Conservation (phyloP, 495 filamentous ascomycete species). For the Corynascus novoguineensis region DNA sequence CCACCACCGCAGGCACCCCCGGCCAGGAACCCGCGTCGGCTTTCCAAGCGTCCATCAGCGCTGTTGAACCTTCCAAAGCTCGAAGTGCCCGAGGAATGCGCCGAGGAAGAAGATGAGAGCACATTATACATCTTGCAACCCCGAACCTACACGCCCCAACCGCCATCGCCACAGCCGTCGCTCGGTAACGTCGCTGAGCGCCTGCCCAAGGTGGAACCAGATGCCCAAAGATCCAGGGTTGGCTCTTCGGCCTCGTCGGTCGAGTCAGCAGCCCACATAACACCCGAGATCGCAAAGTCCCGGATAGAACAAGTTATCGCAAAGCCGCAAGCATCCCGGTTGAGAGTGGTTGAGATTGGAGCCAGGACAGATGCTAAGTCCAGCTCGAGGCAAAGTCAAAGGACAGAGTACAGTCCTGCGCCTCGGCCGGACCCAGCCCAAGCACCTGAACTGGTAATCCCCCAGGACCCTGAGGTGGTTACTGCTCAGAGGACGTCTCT, state of each 20-base stretch:
- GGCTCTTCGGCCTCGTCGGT: conserved; percentile 9
- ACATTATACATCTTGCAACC: conserved; percentile 47
- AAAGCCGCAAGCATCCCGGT: conserved; percentile 12
- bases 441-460: conserved; percentile 16
- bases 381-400: conserved; percentile 1
- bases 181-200: conserved; percentile 24
- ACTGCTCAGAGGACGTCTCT: conserved; percentile 39
- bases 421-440: conserved; percentile 16
- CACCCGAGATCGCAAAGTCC: conserved; percentile 8
- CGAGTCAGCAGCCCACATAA: conserved; percentile 9
- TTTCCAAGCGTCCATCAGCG: conserved; percentile 23
- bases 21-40: conserved; percentile 28
- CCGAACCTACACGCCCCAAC: conserved; percentile 49
- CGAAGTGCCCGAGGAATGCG: conserved; percentile 12
- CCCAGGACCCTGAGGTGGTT: conserved; percentile 22
- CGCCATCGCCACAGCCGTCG: conserved; percentile 44
- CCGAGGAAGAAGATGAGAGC: conserved; percentile 24
- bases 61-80: conserved; percentile 13
- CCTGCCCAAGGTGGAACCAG: not conserved
- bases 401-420: not conserved
- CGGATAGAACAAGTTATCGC: conserved; percentile 4
- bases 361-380: conserved; percentile 13
- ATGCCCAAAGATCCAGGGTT: not conserved
- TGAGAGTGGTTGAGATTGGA: conserved; percentile 26
- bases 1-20: conserved; percentile 19